Evolutionary conservation across 352 stramenopile genomes (phyloP).

Genomic region (Phytopythium boreale): DNA sequence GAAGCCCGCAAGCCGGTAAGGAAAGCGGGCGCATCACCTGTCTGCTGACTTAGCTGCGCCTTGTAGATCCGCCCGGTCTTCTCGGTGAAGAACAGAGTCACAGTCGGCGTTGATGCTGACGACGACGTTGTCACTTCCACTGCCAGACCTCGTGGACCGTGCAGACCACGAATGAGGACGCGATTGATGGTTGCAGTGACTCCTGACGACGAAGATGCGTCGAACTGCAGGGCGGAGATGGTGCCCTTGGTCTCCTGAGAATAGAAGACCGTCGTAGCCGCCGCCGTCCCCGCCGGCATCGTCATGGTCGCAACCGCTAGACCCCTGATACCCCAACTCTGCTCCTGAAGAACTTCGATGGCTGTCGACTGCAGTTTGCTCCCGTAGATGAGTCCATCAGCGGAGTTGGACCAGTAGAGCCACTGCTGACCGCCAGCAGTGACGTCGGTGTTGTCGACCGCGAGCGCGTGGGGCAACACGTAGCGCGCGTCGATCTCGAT

Average conservation of each 20-base stretch:
- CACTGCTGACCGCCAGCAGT: slow-evolving; percentile 14
- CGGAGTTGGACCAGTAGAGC: slow-evolving; percentile 75
- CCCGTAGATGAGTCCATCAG: slow-evolving; percentile 58
- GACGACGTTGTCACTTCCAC: slow-evolving; percentile 19
- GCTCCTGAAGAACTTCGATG: slow-evolving; percentile 39
- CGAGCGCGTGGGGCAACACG: slow-evolving; percentile 48
- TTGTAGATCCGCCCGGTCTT: slow-evolving; percentile 64
- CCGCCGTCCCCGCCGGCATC: neutral
- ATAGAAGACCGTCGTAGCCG: slow-evolving; percentile 35
- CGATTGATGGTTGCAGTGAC: neutral
- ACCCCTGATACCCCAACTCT: slow-evolving; percentile 51
- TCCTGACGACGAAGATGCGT: neutral
- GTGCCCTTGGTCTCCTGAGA: slow-evolving; percentile 57
- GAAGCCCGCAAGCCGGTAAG: slow-evolving; percentile 2
- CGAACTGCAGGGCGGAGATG: slow-evolving; percentile 24
- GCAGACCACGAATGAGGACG: slow-evolving; percentile 38
- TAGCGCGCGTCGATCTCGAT: slow-evolving; percentile 32
- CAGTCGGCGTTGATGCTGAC: neutral
- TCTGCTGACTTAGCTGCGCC: neutral
- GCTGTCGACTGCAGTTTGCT: slow-evolving; percentile 40
- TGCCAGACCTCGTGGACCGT: slow-evolving; percentile 46
- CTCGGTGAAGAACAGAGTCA: slow-evolving; percentile 64
- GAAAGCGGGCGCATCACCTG: neutral
- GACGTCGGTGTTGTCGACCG: slow-evolving; percentile 28
- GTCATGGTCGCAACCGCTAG: slow-evolving; percentile 21